A percentile compares a stretch with the other conserved stretches of the same genome.
These are phyloP conservation scores for Azolla pinnata DNA, from an alignment of 75 land plant species.

Conservation along the genomic window DNA sequence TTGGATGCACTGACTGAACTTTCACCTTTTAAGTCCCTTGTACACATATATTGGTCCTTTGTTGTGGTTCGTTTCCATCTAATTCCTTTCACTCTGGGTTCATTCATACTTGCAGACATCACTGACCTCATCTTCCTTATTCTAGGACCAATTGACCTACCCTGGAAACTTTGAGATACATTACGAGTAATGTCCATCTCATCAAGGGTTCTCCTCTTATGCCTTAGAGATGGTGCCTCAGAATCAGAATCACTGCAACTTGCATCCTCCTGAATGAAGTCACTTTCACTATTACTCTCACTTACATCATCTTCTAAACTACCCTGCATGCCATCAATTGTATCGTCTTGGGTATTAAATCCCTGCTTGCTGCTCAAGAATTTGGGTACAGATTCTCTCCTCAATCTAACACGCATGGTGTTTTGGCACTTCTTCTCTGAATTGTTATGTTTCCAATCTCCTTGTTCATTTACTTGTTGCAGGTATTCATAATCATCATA, in stretches of 20 bases:
- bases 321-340: background rate
- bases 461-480: background rate
- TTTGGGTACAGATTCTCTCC: too few relatives aligned
- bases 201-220: conserved; percentile 3
- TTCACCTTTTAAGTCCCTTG: too few relatives aligned
- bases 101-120: conserved; percentile 4
- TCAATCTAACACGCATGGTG: too few relatives aligned
- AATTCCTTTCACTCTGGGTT: conserved; percentile 1
- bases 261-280: background rate
- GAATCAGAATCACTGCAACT: background rate
- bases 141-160: too few relatives aligned
- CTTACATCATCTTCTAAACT: background rate
- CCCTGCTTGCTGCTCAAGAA: too few relatives aligned
- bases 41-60: too few relatives aligned
- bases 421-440: background rate
- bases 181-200: background rate
- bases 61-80: conserved; percentile 1
- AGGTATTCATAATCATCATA: too few relatives aligned
- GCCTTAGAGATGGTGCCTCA: background rate
- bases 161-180: background rate
- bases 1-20: too few relatives aligned
- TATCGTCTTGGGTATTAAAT: background rate
- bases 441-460: background rate
- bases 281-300: background rate
- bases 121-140: conserved; percentile 4